A percentile compares a stretch with the other conserved stretches of the same genome.
These are phyloP conservation scores for Cryptococcus sp. DNA, from an alignment of 1,284 basidiomycete genomes.

Conservation along the genomic window DNA sequence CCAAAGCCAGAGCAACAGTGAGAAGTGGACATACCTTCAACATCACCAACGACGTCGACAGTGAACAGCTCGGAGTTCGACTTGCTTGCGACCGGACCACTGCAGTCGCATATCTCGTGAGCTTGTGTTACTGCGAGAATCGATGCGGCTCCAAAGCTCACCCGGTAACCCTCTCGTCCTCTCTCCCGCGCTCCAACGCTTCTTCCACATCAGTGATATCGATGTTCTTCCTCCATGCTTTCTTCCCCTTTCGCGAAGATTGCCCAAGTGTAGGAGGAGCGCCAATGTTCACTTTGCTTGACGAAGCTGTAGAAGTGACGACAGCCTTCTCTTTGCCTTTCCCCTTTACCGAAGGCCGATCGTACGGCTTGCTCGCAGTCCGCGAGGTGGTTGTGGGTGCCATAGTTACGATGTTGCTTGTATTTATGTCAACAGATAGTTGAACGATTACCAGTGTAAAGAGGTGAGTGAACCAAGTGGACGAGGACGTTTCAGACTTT, in stretches of 20 bases:
- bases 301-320: slow-evolving; percentile 1
- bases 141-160: slow-evolving; percentile 48
- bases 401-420: slow-evolving; percentile 2
- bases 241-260: slow-evolving; percentile 81
- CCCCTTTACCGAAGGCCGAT: slow-evolving; percentile 21
- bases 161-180: slow-evolving; percentile 77
- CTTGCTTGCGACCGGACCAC: slow-evolving; percentile 43
- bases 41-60: slow-evolving; percentile 76
- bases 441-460: not conserved
- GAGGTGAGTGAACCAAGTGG: not conserved
- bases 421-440: not conserved
- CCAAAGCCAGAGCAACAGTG: too few relatives aligned
- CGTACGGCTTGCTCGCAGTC: slow-evolving; percentile 29
- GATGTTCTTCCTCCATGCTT: slow-evolving; percentile 90
- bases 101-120: slow-evolving; percentile 3
- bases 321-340: slow-evolving; percentile 26
- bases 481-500: slow-evolving; percentile 13
- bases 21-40: slow-evolving; percentile 60
- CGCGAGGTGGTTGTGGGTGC: slow-evolving; percentile 7
- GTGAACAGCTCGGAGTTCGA: slow-evolving; percentile 72
- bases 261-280: slow-evolving; percentile 72
- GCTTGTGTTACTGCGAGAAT: not conserved
- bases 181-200: slow-evolving; percentile 69
- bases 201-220: slow-evolving; percentile 74
- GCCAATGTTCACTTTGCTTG: slow-evolving; percentile 29